Evolutionary conservation across 2,329 filamentous ascomycete genomes (phyloP).

Genomic region (Chrysosporium keratinophilum): DNA sequence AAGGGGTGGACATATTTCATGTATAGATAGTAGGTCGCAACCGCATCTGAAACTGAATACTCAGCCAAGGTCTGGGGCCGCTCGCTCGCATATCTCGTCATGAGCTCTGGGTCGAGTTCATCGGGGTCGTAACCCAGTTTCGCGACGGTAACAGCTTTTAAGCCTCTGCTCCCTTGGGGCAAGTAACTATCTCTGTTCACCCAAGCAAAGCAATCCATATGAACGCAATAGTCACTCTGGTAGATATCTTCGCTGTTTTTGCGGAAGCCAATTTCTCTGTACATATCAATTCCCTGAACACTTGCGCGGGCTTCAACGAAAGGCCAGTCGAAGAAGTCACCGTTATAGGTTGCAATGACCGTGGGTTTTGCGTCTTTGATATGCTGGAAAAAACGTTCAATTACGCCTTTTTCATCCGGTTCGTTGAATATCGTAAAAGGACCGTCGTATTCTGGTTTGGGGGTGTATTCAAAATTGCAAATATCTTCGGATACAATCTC

Average conservation of each 20-base stretch:
- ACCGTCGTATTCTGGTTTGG: constrained; percentile 88
- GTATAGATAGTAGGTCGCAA: constrained; percentile 97
- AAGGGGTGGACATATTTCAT: constrained; percentile 99
- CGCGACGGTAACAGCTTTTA: constrained; percentile 95
- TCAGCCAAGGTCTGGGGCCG: constrained; percentile 88
- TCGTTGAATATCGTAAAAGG: constrained; percentile 99
- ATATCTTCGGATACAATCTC: constrained; percentile 98
- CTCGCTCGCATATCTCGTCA: constrained; percentile 82
- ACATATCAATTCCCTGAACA: constrained; percentile 96
- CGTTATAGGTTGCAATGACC: constrained; percentile 99
- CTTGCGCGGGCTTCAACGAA: constrained; percentile 91
- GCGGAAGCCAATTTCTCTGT: constrained; percentile 91
- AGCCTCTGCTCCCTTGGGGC: constrained; percentile 88
- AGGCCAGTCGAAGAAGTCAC: constrained; percentile 99
- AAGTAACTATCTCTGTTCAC: constrained; percentile 97
- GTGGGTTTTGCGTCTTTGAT: constrained; percentile 91
- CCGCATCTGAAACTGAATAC: constrained; percentile 97
- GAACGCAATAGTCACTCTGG: constrained; percentile 88
- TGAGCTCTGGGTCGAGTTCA: constrained; percentile 91
- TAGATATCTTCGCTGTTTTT: constrained; percentile 95
- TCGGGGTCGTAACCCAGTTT: constrained; percentile 98
- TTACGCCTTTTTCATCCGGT: constrained; percentile 72
- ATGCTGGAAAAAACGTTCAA: constrained; percentile 90
- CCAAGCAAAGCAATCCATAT: constrained; percentile 99
- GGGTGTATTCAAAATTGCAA: constrained; percentile 94